phyloP scores from a whole-genome alignment of 1,284 basidiomycete genomes.

The Leccinum variabile region DNA sequence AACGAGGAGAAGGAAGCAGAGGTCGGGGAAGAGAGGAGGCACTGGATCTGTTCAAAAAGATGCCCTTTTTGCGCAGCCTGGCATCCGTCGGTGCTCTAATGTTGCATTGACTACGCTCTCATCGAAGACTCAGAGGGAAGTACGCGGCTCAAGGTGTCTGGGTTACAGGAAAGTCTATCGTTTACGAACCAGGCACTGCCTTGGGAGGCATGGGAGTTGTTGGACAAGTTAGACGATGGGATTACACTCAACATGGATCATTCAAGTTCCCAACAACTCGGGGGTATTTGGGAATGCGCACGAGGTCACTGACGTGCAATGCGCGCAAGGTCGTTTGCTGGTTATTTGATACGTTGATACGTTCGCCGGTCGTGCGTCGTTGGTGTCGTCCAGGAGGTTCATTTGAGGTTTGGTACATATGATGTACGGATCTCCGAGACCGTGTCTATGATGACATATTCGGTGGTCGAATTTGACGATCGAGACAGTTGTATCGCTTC shows the following conservation, averaged over 20 bases:
- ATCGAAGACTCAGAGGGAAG: slow-evolving; percentile 35
- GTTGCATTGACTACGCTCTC: slow-evolving; percentile 70
- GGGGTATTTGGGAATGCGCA: slow-evolving; percentile 15
- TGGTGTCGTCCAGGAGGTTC: slow-evolving; percentile 45
- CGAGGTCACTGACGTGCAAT: slow-evolving; percentile 36
- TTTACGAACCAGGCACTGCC: slow-evolving; percentile 47
- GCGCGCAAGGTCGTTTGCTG: slow-evolving; percentile 56
- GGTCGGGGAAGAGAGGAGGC: slow-evolving; percentile 57
- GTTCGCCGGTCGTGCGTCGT: slow-evolving; percentile 5
- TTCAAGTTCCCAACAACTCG: slow-evolving; percentile 48
- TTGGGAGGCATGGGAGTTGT: slow-evolving; percentile 48
- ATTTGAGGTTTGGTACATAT: slow-evolving; percentile 41
- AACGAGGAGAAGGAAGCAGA: slow-evolving; percentile 4
- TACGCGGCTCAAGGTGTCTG: slow-evolving; percentile 61
- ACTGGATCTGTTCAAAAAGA: slow-evolving; percentile 47
- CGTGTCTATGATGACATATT: slow-evolving; percentile 14
- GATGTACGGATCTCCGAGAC: slow-evolving; percentile 5
- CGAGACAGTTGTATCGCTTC: too few relatives aligned
- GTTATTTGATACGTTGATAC: slow-evolving; percentile 64
- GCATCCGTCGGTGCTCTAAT: slow-evolving; percentile 66
- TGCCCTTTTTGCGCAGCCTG: slow-evolving; percentile 72
- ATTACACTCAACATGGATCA: slow-evolving; percentile 55
- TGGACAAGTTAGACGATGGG: slow-evolving; percentile 44
- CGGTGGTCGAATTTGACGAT: background rate
- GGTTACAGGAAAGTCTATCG: slow-evolving; percentile 55